Conservation (phyloP, 768 basidiomycete species). For the Psilocybe cyanescens region DNA sequence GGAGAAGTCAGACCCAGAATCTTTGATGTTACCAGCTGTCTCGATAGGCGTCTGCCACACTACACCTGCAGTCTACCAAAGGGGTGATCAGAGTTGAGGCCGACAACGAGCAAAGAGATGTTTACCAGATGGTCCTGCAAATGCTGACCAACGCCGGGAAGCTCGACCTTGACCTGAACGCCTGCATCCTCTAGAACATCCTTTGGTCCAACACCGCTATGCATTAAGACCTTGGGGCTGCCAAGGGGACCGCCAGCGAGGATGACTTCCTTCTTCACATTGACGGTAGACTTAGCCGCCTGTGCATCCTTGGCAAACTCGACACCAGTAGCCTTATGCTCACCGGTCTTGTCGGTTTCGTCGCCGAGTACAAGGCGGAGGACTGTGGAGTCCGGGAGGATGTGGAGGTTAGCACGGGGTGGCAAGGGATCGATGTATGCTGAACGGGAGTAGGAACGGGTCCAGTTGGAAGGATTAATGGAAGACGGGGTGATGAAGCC, state of each 20-base stretch:
- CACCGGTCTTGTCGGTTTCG: slow-evolving; percentile 44
- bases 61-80: slow-evolving; percentile 26
- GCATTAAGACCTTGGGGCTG: slow-evolving; percentile 56
- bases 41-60: slow-evolving; percentile 25
- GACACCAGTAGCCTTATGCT: slow-evolving; percentile 31
- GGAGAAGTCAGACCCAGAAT: slow-evolving; percentile 29
- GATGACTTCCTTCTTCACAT: slow-evolving; percentile 65
- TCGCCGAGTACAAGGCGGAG: slow-evolving; percentile 53
- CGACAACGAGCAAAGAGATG: neutral
- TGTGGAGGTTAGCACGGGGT: slow-evolving; percentile 64
- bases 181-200: slow-evolving; percentile 51
- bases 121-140: slow-evolving; percentile 52
- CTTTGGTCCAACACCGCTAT: slow-evolving; percentile 61
- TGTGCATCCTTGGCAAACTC: slow-evolving; percentile 42
- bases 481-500: slow-evolving; percentile 58
- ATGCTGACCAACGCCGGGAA: slow-evolving; percentile 67
- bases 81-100: neutral
- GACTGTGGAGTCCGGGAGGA: slow-evolving; percentile 65
- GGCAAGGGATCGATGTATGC: slow-evolving; percentile 71
- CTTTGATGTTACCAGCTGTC: slow-evolving; percentile 30
- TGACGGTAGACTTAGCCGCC: slow-evolving; percentile 40
- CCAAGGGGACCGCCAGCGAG: slow-evolving; percentile 55
- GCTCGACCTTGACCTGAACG: slow-evolving; percentile 46
- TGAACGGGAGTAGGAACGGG: slow-evolving; percentile 67
- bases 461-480: slow-evolving; percentile 70